Conservation (phyloP, 495 filamentous ascomycete genomes). For the Podospora appendiculata region DNA sequence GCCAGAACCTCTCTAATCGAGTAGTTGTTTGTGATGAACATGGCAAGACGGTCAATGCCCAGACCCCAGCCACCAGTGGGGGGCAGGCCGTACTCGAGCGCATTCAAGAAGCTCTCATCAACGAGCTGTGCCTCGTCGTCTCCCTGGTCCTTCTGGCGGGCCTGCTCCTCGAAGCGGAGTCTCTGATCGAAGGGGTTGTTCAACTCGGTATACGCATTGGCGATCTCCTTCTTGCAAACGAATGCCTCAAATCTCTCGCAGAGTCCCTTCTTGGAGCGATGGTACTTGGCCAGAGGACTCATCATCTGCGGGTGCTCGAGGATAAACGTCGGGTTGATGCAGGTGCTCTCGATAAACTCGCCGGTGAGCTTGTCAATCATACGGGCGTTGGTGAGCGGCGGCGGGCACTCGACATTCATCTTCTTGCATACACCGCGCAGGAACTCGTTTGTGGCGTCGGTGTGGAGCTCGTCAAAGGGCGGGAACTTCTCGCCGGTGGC, state of each 20-base stretch:
- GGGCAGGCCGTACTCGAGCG: constrained; percentile 66
- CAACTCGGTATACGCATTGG: constrained; percentile 95
- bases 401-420: constrained; percentile 80
- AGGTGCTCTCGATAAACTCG: constrained; percentile 90
- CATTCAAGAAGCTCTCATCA: constrained; percentile 86
- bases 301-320: constrained; percentile 83
- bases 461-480: constrained; percentile 80
- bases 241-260: constrained; percentile 98
- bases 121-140: constrained; percentile 95
- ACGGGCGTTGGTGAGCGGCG: constrained; percentile 87
- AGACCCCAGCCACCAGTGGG: constrained; percentile 96
- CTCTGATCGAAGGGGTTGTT: constrained; percentile 96
- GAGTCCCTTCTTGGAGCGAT: constrained; percentile 71
- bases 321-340: constrained; percentile 95
- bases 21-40: constrained; percentile 97
- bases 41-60: constrained; percentile 92
- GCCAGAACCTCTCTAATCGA: constrained; percentile 90
- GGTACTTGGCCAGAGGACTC: constrained; percentile 94
- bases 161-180: constrained; percentile 93
- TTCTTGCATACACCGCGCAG: constrained; percentile 78
- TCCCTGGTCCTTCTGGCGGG: constrained; percentile 87
- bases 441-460: constrained; percentile 77
- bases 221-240: constrained; percentile 93
- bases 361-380: constrained; percentile 97
- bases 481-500: constrained; percentile 91